A percentile compares a stretch with the other conserved stretches of the same genome.
Evolutionary conservation across 495 filamentous ascomycete species (phyloP).

Genomic region (Hypoxylon trugodes): DNA sequence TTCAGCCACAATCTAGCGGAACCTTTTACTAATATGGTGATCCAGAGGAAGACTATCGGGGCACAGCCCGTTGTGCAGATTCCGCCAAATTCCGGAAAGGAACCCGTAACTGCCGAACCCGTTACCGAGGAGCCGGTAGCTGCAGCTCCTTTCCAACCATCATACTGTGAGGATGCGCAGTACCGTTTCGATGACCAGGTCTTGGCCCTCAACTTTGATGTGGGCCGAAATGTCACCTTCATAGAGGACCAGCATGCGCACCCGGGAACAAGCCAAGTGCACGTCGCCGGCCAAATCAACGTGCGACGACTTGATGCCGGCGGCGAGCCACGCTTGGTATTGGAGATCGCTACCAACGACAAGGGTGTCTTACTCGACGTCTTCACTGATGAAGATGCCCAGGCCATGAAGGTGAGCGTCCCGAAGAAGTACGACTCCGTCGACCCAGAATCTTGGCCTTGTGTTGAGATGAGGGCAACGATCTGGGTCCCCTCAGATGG

Average conservation of each 20-base stretch:
- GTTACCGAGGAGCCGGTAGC: constrained; percentile 16
- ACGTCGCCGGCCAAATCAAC: constrained; percentile 50
- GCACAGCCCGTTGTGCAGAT: constrained; percentile 12
- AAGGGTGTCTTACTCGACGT: constrained; percentile 43
- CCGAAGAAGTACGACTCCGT: constrained; percentile 43
- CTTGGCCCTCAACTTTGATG: constrained; percentile 44
- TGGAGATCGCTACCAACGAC: constrained; percentile 52
- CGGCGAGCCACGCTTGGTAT: constrained; percentile 41
- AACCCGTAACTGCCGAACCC: constrained; percentile 14
- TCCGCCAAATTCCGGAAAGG: constrained; percentile 14
- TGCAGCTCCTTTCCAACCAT: constrained; percentile 23
- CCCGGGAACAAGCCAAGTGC: constrained; percentile 33
- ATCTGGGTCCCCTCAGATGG: constrained; percentile 52
- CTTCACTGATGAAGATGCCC: constrained; percentile 40
- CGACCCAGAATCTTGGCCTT: constrained; percentile 39
- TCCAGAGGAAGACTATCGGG: constrained; percentile 27
- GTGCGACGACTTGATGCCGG: constrained; percentile 46
- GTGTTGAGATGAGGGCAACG: constrained; percentile 51
- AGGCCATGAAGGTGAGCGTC: constrained; percentile 44
- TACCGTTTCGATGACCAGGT: constrained; percentile 44
- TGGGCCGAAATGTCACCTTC: constrained; percentile 43
- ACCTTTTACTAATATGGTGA: constrained; percentile 18
- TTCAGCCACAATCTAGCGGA: not conserved
- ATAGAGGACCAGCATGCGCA: constrained; percentile 25
- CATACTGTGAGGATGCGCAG: constrained; percentile 42